Percentiles rank a stretch among this genome's conserved stretches.
These are phyloP conservation scores for Globisporangium parvum DNA, from an alignment of 352 stramenopile genomes.

Conservation along the genomic window DNA sequence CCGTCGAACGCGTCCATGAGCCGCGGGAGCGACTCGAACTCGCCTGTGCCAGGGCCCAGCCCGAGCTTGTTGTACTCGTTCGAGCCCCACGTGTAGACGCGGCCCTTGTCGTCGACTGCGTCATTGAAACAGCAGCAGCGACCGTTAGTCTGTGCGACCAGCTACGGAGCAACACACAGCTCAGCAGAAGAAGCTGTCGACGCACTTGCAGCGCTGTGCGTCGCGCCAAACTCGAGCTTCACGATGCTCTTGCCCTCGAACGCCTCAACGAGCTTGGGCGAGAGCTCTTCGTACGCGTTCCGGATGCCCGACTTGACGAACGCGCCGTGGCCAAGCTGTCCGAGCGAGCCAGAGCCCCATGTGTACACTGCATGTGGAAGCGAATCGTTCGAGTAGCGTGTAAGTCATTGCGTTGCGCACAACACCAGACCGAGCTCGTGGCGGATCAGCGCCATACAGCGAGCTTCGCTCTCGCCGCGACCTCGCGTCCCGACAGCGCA, in stretches of 20 bases:
- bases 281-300: conserved; percentile 80
- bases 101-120: conserved; percentile 64
- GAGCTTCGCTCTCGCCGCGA: no score
- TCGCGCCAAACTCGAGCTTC: conserved; percentile 68
- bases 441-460: no score
- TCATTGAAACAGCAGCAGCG: conserved; percentile 8
- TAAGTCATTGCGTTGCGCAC: no score
- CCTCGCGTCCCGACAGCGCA: no score
- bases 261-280: conserved; percentile 60
- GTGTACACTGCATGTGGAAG: conserved; percentile 80
- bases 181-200: background rate
- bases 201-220: conserved; percentile 77
- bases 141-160: background rate
- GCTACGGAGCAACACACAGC: background rate
- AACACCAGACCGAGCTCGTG: no score
- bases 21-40: conserved; percentile 46
- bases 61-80: conserved; percentile 90
- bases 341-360: conserved; percentile 82
- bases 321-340: conserved; percentile 73
- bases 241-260: conserved; percentile 60
- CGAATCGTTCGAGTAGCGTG: no score
- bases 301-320: conserved; percentile 84
- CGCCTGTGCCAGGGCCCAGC: conserved; percentile 31
- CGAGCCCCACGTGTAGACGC: conserved; percentile 78
- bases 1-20: conserved; percentile 66